Evolutionary conservation across 768 basidiomycete species (phyloP).

Genomic region (Russula earlei): DNA sequence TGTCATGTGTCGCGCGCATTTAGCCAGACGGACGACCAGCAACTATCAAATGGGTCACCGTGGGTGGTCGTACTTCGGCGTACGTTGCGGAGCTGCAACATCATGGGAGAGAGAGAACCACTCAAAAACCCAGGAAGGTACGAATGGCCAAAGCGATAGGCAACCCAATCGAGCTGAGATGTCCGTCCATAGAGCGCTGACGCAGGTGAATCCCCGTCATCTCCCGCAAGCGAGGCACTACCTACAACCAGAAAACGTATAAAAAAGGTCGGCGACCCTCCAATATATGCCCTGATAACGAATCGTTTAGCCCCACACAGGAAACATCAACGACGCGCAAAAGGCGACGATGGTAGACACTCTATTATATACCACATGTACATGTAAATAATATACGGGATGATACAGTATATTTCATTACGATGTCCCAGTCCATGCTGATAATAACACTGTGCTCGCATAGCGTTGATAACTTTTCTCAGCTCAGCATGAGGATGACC

Average conservation of each 20-base stretch:
- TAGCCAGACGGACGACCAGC: conserved; percentile 64
- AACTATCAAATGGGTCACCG: conserved; percentile 63
- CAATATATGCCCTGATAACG: neutral
- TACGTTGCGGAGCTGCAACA: conserved; percentile 56
- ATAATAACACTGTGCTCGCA: neutral
- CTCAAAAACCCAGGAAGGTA: neutral
- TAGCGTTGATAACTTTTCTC: neutral
- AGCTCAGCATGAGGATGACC: neutral
- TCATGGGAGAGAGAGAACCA: conserved; percentile 9
- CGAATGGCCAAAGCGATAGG: neutral
- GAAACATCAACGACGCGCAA: conserved; percentile 1
- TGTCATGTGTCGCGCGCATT: neutral
- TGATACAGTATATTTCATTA: neutral
- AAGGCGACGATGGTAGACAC: conserved; percentile 3
- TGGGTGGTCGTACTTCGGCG: conserved; percentile 72
- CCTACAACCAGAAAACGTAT: conserved; percentile 17
- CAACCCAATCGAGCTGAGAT: neutral
- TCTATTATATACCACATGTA: neutral
- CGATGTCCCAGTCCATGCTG: neutral
- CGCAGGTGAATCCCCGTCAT: conserved; percentile 23
- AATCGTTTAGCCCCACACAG: neutral
- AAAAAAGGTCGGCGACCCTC: conserved; percentile 12
- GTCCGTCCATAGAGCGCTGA: neutral
- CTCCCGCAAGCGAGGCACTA: conserved; percentile 18
- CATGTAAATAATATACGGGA: conserved; percentile 1